A percentile compares a stretch with the other conserved stretches of the same genome.
Evolutionary conservation across 164 flowering plant genomes (phyloP).

Genomic region (Stephania yunnanensis): DNA sequence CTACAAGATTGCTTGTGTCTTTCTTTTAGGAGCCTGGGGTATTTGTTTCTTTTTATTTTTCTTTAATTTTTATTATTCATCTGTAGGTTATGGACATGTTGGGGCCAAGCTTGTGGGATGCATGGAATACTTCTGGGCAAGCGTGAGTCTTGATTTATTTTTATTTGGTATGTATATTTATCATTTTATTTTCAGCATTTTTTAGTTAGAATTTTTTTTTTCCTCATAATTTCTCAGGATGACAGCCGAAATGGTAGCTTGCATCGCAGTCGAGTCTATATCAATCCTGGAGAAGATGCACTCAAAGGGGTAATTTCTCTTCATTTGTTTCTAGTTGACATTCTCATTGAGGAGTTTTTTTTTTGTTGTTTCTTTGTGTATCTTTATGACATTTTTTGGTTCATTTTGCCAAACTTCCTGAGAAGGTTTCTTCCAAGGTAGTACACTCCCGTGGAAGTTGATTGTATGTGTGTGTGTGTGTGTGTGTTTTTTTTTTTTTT

Average conservation of each 20-base stretch:
- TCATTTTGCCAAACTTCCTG: too few species aligned
- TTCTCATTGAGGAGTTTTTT: neutral
- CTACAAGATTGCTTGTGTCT: too few species aligned
- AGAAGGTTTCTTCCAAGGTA: too few species aligned
- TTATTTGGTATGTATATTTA: neutral
- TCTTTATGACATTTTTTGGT: neutral
- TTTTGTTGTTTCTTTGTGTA: neutral
- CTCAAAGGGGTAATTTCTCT: slow-evolving; percentile 52
- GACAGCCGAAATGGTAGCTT: slow-evolving; percentile 82
- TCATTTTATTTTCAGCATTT: neutral
- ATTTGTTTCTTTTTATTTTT: neutral
- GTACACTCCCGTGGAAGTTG: too few species aligned
- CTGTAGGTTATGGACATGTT: slow-evolving; percentile 91
- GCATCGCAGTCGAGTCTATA: slow-evolving; percentile 82
- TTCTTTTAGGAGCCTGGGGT: neutral
- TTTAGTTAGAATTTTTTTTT: neutral
- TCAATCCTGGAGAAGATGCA: slow-evolving; percentile 92
- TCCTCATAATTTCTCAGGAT: slow-evolving; percentile 41
- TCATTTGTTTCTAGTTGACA: neutral
- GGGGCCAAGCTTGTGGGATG: slow-evolving; percentile 94
- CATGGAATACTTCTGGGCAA: slow-evolving; percentile 82
- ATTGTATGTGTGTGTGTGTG: too few species aligned
- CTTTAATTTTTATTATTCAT: slow-evolving; percentile 3
- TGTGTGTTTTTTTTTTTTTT: too few species aligned
- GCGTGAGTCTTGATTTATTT: slow-evolving; percentile 45